phyloP scores from a whole-genome alignment of 2,329 filamentous ascomycete genomes.

The Fusarium sp. region DNA sequence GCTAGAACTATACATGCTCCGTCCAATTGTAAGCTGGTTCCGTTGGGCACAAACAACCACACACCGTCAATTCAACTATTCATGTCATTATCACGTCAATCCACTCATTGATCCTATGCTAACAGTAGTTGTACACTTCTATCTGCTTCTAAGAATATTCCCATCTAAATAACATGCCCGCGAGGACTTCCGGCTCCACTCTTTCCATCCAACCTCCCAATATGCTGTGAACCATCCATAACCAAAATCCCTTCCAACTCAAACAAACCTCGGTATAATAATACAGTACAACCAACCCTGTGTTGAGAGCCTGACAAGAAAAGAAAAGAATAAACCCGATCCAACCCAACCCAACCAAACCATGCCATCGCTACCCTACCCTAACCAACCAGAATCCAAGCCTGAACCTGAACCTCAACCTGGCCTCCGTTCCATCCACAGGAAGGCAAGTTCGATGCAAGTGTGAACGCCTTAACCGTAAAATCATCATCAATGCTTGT shows the following conservation, averaged over 20 bases:
- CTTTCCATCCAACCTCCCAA: constrained; percentile 27
- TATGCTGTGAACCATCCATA: constrained; percentile 7
- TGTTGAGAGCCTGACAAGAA: constrained; percentile 38
- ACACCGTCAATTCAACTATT: constrained; percentile 27
- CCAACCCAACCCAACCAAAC: constrained; percentile 24
- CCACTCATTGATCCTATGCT: neutral
- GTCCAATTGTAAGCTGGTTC: constrained; percentile 14
- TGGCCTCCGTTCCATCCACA: constrained; percentile 32
- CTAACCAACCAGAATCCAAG: constrained; percentile 17
- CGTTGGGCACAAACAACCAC: constrained; percentile 44
- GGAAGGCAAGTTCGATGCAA: constrained; percentile 37
- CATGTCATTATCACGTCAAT: constrained; percentile 12
- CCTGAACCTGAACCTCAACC: neutral
- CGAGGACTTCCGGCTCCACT: constrained; percentile 42
- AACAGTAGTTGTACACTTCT: constrained; percentile 28
- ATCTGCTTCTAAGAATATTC: constrained; percentile 40
- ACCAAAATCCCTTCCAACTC: constrained; percentile 33
- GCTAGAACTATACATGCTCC: too few relatives aligned
- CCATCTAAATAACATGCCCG: constrained; percentile 40
- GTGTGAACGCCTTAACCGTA: constrained; percentile 40
- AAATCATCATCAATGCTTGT: constrained; percentile 40
- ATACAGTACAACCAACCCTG: constrained; percentile 45
- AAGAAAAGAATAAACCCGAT: constrained; percentile 25
- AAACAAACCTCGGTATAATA: constrained; percentile 41
- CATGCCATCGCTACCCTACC: constrained; percentile 15